Evolutionary conservation across 805 yeast species (phyloP).

Genomic region (Candida pini): DNA sequence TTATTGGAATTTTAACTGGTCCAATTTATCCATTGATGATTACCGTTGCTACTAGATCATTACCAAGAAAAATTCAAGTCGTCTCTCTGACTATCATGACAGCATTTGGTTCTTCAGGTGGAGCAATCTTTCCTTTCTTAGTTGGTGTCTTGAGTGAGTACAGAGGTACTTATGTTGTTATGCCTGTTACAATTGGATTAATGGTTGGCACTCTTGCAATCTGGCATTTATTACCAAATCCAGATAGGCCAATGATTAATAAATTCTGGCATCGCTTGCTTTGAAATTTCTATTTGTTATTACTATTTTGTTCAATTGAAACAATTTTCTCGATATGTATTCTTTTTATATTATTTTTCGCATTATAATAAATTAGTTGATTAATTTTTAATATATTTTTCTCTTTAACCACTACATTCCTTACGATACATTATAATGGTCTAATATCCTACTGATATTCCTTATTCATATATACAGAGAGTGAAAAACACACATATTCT

Average conservation of each 20-base stretch:
- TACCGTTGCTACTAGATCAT: constrained; percentile 35
- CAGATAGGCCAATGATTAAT: constrained; percentile 28
- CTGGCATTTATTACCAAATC: constrained; percentile 42
- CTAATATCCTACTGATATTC: no score
- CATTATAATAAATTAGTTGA: no score
- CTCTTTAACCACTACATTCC: no score
- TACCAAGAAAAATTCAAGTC: constrained; percentile 48
- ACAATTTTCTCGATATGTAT: no score
- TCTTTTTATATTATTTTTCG: no score
- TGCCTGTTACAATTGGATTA: constrained; percentile 40
- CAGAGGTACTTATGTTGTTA: constrained; percentile 42
- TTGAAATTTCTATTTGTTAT: constrained; percentile 6
- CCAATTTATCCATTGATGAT: constrained; percentile 58
- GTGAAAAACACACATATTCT: no score
- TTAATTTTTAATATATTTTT: no score
- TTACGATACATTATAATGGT: no score
- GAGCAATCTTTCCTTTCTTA: constrained; percentile 49
- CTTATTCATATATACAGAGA: no score
- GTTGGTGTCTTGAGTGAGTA: constrained; percentile 44
- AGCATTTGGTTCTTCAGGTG: constrained; percentile 54
- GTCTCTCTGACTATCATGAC: constrained; percentile 46
- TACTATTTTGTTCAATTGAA: no score
- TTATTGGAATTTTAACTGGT: constrained; percentile 58
- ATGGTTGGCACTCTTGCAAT: constrained; percentile 28
- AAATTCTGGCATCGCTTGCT: constrained; percentile 22